phyloP scores from a whole-genome alignment of 2,329 filamentous ascomycete genomes.

The Pseudogymnoascus sp. region DNA sequence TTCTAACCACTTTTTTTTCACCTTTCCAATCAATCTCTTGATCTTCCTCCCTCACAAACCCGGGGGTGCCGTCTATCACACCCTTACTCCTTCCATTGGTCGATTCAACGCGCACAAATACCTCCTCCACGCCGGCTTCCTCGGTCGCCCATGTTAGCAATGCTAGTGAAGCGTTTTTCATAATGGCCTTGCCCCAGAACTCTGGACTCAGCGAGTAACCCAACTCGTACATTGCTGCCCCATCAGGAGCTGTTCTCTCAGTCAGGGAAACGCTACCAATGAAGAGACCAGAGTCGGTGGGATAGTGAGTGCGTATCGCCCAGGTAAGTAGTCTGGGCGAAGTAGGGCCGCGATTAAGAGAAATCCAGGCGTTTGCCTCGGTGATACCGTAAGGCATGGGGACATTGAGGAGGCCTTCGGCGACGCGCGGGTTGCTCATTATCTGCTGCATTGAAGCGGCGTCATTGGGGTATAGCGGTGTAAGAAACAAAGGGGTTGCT shows the following conservation, averaged over 20 bases:
- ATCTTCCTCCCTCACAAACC: neutral
- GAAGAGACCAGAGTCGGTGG: neutral
- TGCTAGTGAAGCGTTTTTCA: neutral
- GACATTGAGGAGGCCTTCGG: neutral
- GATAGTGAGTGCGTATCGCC: neutral
- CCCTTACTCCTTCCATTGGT: constrained; percentile 3
- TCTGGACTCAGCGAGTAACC: constrained; percentile 8
- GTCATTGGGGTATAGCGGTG: neutral
- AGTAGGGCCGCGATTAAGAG: neutral
- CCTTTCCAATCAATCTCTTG: constrained; percentile 3
- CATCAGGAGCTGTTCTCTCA: neutral
- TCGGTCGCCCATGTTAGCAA: neutral
- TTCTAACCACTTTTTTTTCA: neutral
- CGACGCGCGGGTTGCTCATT: neutral
- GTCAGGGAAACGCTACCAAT: neutral
- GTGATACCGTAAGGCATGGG: neutral
- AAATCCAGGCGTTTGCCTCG: constrained; percentile 2
- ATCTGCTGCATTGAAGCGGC: neutral
- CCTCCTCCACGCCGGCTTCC: neutral
- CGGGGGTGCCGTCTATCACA: neutral
- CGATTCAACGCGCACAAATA: constrained; percentile 5
- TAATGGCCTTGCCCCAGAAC: constrained; percentile 2
- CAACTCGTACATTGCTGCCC: neutral
- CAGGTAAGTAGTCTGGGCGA: neutral
- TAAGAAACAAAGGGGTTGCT: constrained; percentile 1